A percentile compares a stretch with the other conserved stretches of the same genome.
Evolutionary conservation across 176 grass and related monocot genomes (phyloP).

Genomic region (Musa itinerans): DNA sequence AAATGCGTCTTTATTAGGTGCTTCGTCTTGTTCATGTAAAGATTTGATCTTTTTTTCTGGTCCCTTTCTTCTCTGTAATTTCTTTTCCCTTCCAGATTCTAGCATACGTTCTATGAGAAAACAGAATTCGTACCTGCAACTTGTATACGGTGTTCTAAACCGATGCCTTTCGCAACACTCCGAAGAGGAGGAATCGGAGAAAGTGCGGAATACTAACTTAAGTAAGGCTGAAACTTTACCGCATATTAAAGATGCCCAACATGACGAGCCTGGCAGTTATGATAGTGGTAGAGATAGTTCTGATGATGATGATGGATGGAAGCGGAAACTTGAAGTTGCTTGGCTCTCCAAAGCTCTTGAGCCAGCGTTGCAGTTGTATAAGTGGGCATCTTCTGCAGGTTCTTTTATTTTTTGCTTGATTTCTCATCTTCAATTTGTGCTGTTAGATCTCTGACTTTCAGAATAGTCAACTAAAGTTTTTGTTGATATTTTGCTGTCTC

Average conservation of each 20-base stretch:
- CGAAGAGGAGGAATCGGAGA: conserved; percentile 14
- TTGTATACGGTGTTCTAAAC: conserved; percentile 25
- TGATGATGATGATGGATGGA: conserved; percentile 37
- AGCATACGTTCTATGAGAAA: conserved; percentile 18
- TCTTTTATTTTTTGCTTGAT: neutral
- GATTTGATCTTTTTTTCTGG: neutral
- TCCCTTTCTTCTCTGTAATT: neutral
- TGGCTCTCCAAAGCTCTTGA: conserved; percentile 88
- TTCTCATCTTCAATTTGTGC: neutral
- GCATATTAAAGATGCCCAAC: conserved; percentile 17
- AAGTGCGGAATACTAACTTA: conserved; percentile 1
- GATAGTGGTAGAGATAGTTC: conserved; percentile 19
- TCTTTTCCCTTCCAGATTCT: conserved; percentile 23
- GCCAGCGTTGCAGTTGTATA: conserved; percentile 71
- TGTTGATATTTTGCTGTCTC: neutral
- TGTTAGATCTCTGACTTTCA: neutral
- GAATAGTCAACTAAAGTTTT: neutral
- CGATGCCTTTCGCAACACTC: conserved; percentile 38
- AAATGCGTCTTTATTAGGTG: neutral
- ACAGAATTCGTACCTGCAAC: conserved; percentile 19
- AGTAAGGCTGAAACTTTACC: conserved; percentile 23
- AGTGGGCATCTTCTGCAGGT: conserved; percentile 64
- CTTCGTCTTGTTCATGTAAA: neutral
- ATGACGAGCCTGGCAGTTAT: conserved; percentile 7
- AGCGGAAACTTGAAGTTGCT: conserved; percentile 70